Base-by-base conservation (phyloP, 805 yeast species). In the Candida vaughaniae region DNA sequence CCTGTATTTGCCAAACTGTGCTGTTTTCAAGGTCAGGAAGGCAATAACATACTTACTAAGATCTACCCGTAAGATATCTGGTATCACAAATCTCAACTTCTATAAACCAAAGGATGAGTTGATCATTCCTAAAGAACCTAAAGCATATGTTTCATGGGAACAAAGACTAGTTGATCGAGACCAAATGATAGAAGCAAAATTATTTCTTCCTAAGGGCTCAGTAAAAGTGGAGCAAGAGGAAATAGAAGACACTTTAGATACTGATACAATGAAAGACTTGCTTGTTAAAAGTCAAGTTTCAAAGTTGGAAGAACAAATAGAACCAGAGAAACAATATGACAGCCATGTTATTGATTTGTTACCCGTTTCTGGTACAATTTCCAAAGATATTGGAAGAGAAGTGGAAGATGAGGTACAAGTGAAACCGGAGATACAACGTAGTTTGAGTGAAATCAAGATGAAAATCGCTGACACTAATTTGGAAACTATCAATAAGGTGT, bases 31-130 rank as follows among this genome's bases (percentile, higher is more conserved):
- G 48, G 73, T 82, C 4, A 80, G 78, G 51, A 81, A 80, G 48
- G 77, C 77, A 16, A 75, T 82, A 2, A 73, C 82, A 1, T 73
- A 77, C 45, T 62, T 82, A 27, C 70, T 76, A 46, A 69, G 87
- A 45, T 72, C 84, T 6, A 74, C 81, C 0, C 68, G 82, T 43
- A 77, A 76, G 40, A 66, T 69, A 1, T 64, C 75, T 14, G 62
- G 60, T 11, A 62, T 68, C 16, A 57, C 63, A 35, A 66, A 62
- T 37, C 46, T 58, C 17, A 60, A 64, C 31, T 45, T 60, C 27
- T 48, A 53, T 17, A 67, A 62, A 39, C 61, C 73, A 11, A 52
- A 58, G 44, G 73, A 68, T 20, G 71, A 64, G 31, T 54, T 67
- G 11, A 58, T 66, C 11, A 35, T 53, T 25, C 62, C 65, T 5